Evolutionary conservation across 2,329 filamentous ascomycete species (phyloP).

Genomic region (Calcarisporium arbuscula): DNA sequence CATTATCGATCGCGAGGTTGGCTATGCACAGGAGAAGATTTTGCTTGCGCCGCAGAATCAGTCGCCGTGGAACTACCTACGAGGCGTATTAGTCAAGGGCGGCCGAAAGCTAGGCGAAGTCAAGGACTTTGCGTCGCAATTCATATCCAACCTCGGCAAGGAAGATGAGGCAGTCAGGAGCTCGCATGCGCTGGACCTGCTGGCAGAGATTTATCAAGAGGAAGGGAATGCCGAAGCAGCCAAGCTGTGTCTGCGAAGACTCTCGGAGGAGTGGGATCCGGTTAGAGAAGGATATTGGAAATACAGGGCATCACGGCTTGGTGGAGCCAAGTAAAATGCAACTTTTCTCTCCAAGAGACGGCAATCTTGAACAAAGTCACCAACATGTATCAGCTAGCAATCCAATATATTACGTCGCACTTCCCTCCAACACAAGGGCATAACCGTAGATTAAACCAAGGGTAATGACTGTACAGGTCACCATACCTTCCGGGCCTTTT

Average conservation of each 20-base stretch:
- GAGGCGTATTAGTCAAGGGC: conserved; percentile 66
- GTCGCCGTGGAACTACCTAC: conserved; percentile 87
- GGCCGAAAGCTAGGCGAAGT: conserved; percentile 41
- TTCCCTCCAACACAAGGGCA: too few species aligned
- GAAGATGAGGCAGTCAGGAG: conserved; percentile 49
- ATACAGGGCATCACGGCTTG: conserved; percentile 37
- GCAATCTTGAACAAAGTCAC: too few species aligned
- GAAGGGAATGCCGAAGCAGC: conserved; percentile 56
- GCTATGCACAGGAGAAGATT: conserved; percentile 68
- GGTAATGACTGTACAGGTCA: too few species aligned
- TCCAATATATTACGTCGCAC: too few species aligned
- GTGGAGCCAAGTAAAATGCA: too few species aligned
- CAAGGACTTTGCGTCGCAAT: conserved; percentile 43
- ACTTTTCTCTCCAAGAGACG: too few species aligned
- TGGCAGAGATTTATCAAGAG: conserved; percentile 62
- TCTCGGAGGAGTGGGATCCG: conserved; percentile 84
- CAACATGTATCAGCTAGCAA: too few species aligned
- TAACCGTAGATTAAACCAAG: too few species aligned
- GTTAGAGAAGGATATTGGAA: conserved; percentile 91
- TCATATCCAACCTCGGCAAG: conserved; percentile 41
- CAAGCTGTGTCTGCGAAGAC: conserved; percentile 60
- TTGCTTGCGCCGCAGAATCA: conserved; percentile 83
- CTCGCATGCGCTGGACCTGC: conserved; percentile 62
- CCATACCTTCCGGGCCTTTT: too few species aligned
- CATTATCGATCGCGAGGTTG: conserved; percentile 67